Conservation (phyloP, 78 protist species). For the Creolimax fragrantissima region DNA sequence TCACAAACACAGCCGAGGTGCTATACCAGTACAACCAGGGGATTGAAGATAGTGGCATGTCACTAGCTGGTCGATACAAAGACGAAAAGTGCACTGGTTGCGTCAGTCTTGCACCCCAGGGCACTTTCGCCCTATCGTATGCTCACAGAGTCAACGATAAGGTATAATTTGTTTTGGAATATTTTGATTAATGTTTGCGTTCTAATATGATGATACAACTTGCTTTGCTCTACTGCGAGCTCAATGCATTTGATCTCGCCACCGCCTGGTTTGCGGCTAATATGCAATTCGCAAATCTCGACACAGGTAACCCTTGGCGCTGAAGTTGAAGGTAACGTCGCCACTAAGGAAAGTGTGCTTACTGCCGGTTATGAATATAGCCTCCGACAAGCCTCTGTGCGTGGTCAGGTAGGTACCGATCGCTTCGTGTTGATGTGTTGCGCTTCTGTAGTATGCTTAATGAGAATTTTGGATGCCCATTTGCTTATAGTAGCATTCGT, state of each 20-base stretch:
- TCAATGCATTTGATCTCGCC: no score
- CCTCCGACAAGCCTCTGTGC: background rate
- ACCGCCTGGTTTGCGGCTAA: no score
- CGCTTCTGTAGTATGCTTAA: no score
- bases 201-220: no score
- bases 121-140: constrained; percentile 10
- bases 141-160: constrained; percentile 29
- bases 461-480: no score
- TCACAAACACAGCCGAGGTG: background rate
- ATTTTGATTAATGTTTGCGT: no score
- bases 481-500: no score
- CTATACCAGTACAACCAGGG: background rate
- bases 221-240: no score
- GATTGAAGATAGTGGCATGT: constrained; percentile 3
- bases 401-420: background rate
- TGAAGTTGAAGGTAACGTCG: background rate
- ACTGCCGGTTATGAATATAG: constrained; percentile 11
- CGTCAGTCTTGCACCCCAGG: background rate
- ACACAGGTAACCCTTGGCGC: background rate
- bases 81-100: background rate
- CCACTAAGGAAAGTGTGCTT: background rate
- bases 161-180: background rate
- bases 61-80: background rate
- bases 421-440: background rate
- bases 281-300: no score